Evolutionary conservation across 2,329 filamentous ascomycete genomes (phyloP), one percentile per base, ranked within the genome.

Genomic region (Alternaria sp.): DNA sequence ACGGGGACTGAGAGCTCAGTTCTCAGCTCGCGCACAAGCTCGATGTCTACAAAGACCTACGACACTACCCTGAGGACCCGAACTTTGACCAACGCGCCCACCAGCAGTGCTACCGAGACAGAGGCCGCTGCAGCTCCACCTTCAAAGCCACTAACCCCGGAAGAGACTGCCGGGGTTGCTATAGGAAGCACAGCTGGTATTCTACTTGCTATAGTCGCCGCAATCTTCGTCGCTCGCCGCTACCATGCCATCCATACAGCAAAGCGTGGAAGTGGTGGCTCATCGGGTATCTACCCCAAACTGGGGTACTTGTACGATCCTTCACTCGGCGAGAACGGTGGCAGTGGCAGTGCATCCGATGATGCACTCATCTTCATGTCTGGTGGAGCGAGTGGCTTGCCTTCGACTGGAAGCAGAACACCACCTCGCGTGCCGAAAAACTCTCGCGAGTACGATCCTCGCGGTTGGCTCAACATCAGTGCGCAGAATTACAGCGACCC

Each of bases 101-200:
- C 68, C 6, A 60, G 54, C 15, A 68, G 47, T 10, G 63, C 61
- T 28, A 68, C 67, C 18, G 66, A 53, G 43, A 67, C 65, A 33
- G 54, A 33, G 50, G 55, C 51, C 10, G 64, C 53, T 12, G 49
- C 65, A 18, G 59, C 60, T 50, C 60, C 71, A 26, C 63, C 71
- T 30, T 41, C 37, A 3, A 41, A 41, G 37, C 73, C 70, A 60
- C 61, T 76, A 43, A 72, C 67, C 4, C 71, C 69, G 30, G 69
- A 73, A 2, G 76, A 79, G 62, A 79, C 77, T 6, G 78, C 75
- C 12, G 78, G 77, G 37, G 74, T 80, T 25, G 78, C 75, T 20
- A 66, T 79, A 26, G 77, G 73, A 30, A 74, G 76, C 14, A 75
- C 75, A 9, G 75, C 75, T 26, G 75, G 74, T 44, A 56, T 78